phyloP scores from a whole-genome alignment of 345 rosid genomes.

The Hypericum androsaemum region DNA sequence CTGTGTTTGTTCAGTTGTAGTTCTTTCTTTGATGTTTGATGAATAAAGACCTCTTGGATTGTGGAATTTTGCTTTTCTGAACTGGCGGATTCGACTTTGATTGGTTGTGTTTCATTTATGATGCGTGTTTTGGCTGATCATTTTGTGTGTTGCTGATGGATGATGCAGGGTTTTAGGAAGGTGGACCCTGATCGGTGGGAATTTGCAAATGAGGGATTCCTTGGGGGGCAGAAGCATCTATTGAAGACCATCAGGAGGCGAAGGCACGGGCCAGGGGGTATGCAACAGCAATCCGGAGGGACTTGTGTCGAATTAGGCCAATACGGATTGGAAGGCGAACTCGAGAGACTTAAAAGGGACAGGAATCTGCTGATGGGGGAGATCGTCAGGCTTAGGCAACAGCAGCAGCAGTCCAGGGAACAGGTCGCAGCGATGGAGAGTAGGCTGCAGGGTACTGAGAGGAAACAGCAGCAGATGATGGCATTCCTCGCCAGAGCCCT shows the following conservation, averaged over 20 bases:
- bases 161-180: slow-evolving; percentile 67
- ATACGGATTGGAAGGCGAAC: slow-evolving; percentile 50
- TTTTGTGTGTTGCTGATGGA: too few relatives aligned
- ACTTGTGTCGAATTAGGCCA: slow-evolving; percentile 62
- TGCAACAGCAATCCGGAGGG: slow-evolving; percentile 31
- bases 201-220: slow-evolving; percentile 80
- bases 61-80: too few relatives aligned
- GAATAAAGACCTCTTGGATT: too few relatives aligned
- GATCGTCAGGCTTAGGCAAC: slow-evolving; percentile 50
- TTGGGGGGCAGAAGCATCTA: slow-evolving; percentile 75
- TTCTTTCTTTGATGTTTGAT: too few relatives aligned
- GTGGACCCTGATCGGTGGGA: slow-evolving; percentile 90
- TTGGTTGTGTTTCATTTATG: too few relatives aligned
- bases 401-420: slow-evolving; percentile 51
- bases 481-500: slow-evolving; percentile 65
- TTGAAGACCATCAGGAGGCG: slow-evolving; percentile 72
- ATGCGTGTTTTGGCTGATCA: too few relatives aligned
- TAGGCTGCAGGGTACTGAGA: slow-evolving; percentile 42
- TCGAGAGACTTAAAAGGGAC: slow-evolving; percentile 56
- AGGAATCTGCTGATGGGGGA: slow-evolving; percentile 43
- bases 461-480: slow-evolving; percentile 66
- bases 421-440: slow-evolving; percentile 44
- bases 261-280: slow-evolving; percentile 29
- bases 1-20: too few relatives aligned
- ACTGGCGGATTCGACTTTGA: too few relatives aligned